Conservation (phyloP, 352 stramenopile genomes). For the Phytopythium litorale region DNA sequence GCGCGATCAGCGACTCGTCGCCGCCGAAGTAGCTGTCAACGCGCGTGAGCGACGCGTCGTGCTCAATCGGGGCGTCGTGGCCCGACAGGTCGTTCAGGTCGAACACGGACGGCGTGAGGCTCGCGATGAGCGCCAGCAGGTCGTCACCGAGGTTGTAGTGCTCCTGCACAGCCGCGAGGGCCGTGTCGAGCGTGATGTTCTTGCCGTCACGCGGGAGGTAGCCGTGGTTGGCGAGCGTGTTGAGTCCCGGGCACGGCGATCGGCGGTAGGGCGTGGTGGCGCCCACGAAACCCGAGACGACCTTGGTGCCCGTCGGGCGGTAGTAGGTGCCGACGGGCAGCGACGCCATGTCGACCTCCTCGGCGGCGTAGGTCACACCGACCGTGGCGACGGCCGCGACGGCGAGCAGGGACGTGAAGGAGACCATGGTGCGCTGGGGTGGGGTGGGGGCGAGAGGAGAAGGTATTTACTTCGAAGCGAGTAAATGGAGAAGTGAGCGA, state of each 20-base stretch:
- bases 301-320: constrained; percentile 12
- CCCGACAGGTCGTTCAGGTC: constrained; percentile 23
- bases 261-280: no score
- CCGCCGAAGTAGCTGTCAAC: constrained; percentile 22
- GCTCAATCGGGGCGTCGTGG: constrained; percentile 17
- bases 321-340: constrained; percentile 23
- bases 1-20: constrained; percentile 17
- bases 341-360: constrained; percentile 17
- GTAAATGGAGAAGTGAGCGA: constrained; percentile 7
- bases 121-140: constrained; percentile 14
- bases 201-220: constrained; percentile 46
- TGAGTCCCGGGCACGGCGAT: constrained; percentile 43
- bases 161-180: constrained; percentile 1
- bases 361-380: constrained; percentile 4
- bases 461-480: constrained; percentile 7
- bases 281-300: no score
- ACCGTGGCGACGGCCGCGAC: constrained; percentile 6
- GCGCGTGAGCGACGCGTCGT: constrained; percentile 20
- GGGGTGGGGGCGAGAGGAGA: not conserved
- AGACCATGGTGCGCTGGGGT: constrained; percentile 15
- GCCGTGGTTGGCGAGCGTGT: constrained; percentile 54
- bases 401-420: constrained; percentile 11
- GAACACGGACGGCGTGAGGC: constrained; percentile 15
- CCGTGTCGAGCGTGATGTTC: constrained; percentile 20
- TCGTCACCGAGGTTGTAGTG: constrained; percentile 11